Conservation (phyloP, 1,284 basidiomycete species). For the Austroboletus niveus region DNA sequence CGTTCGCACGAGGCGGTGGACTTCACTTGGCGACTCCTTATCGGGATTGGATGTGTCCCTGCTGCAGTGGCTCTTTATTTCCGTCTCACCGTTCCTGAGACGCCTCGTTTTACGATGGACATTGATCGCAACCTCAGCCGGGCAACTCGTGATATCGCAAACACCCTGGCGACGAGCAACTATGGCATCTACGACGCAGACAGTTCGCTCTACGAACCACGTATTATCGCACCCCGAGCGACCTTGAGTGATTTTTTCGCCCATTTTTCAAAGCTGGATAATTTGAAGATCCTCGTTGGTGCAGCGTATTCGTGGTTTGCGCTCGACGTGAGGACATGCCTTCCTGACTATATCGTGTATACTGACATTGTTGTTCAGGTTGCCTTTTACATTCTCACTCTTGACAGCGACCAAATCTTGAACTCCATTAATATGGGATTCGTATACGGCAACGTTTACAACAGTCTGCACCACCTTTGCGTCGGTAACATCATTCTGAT, state of each 20-base stretch:
- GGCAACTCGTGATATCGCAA: constrained; percentile 49
- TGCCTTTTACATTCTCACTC: constrained; percentile 57
- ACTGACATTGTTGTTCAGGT: constrained; percentile 35
- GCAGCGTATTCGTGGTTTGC: constrained; percentile 59
- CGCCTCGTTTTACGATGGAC: constrained; percentile 67
- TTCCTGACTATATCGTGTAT: background rate
- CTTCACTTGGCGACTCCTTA: constrained; percentile 44
- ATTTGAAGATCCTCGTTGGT: constrained; percentile 45
- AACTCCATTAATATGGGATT: constrained; percentile 19
- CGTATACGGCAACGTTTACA: constrained; percentile 14
- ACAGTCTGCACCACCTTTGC: constrained; percentile 28
- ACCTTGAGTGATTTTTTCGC: constrained; percentile 42
- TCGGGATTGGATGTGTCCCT: constrained; percentile 53
- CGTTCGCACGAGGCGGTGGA: constrained; percentile 33
- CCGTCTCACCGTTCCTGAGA: constrained; percentile 53
- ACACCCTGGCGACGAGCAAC: constrained; percentile 41
- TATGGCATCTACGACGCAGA: constrained; percentile 37
- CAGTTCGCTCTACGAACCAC: constrained; percentile 35
- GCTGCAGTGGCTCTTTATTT: constrained; percentile 48
- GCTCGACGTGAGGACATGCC: constrained; percentile 40
- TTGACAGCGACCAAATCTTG: constrained; percentile 49
- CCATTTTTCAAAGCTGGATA: constrained; percentile 42
- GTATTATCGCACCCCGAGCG: constrained; percentile 45
- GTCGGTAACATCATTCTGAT: constrained; percentile 45
- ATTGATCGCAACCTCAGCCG: constrained; percentile 59